Conservation (phyloP, 108 stramenopile species). For the Cafeteria roenbergensis region DNA sequence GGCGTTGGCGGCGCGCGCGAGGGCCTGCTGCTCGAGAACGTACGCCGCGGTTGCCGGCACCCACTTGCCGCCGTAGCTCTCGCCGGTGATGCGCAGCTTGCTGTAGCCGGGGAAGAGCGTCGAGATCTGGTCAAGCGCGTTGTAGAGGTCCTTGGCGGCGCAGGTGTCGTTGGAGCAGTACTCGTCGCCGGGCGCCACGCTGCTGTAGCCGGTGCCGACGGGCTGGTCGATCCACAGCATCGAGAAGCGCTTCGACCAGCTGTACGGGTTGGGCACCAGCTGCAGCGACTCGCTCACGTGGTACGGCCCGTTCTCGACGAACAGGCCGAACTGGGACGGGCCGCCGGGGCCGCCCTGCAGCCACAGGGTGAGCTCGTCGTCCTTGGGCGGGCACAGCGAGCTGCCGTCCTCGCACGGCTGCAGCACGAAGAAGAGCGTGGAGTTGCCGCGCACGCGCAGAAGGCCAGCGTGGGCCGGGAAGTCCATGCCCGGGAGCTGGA, state of each 20-base stretch:
- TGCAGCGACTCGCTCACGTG: slow-evolving; percentile 3
- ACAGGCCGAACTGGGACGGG: slow-evolving; percentile 22
- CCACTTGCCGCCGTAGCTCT: slow-evolving; percentile 30
- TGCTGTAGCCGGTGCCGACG: slow-evolving; percentile 23
- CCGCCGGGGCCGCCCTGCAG: slow-evolving; percentile 30
- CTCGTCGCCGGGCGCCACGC: background rate
- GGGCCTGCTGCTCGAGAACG: background rate
- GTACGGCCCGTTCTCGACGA: slow-evolving; percentile 21
- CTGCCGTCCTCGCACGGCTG: too few species aligned
- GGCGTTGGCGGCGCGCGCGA: background rate
- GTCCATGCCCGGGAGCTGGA: too few species aligned
- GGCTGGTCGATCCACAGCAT: slow-evolving; percentile 28
- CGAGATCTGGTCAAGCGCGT: slow-evolving; percentile 7
- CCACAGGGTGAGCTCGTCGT: slow-evolving; percentile 20
- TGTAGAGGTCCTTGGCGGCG: slow-evolving; percentile 12
- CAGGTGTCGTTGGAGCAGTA: slow-evolving; percentile 8
- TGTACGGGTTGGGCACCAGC: background rate
- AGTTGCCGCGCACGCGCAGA: too few species aligned
- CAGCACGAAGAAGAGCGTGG: too few species aligned
- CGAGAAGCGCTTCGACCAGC: background rate
- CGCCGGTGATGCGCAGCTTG: slow-evolving; percentile 18
- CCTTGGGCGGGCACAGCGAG: too few species aligned
- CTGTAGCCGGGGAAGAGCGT: slow-evolving; percentile 11
- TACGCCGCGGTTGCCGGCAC: background rate
- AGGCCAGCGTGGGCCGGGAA: too few species aligned